Conservation (phyloP, 257 asterid genomes). For the Jacaranda copaia region DNA sequence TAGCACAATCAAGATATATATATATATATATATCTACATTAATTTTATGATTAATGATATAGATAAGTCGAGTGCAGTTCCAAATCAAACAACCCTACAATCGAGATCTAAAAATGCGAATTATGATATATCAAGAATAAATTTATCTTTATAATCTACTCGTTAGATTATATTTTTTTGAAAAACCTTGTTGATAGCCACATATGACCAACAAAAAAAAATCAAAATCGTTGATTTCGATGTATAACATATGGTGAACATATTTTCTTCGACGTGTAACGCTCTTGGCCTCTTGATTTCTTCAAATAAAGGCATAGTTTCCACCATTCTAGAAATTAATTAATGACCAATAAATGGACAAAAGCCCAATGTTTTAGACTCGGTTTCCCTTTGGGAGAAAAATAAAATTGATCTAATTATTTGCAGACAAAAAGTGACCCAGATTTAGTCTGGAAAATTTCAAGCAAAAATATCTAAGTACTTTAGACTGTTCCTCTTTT, state of each 20-base stretch:
- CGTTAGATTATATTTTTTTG: not conserved
- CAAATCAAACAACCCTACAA: too few relatives aligned
- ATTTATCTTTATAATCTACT: too few relatives aligned
- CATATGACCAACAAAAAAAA: not conserved
- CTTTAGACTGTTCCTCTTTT: conserved; percentile 15
- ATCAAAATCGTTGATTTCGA: not conserved
- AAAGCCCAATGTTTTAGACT: not conserved
- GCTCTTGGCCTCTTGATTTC: conserved; percentile 18
- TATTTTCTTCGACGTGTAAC: conserved; percentile 23
- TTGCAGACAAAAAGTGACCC: conserved; percentile 43
- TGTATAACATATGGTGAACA: not conserved
- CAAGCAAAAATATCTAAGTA: conserved; percentile 28
- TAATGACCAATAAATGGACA: too few relatives aligned
- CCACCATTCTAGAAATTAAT: not conserved
- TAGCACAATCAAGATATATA: too few relatives aligned
- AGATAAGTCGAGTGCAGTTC: too few relatives aligned
- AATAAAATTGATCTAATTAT: not conserved
- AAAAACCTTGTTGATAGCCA: not conserved
- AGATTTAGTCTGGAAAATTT: conserved; percentile 33
- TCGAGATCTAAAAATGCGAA: too few relatives aligned
- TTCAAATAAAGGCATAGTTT: not conserved
- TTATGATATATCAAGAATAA: too few relatives aligned
- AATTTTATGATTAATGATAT: too few relatives aligned
- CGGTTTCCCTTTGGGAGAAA: not conserved
- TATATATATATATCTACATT: too few relatives aligned